These are phyloP conservation scores for Magnolia officinalis DNA, from an alignment of 164 flowering plant genomes.

Conservation along the genomic window DNA sequence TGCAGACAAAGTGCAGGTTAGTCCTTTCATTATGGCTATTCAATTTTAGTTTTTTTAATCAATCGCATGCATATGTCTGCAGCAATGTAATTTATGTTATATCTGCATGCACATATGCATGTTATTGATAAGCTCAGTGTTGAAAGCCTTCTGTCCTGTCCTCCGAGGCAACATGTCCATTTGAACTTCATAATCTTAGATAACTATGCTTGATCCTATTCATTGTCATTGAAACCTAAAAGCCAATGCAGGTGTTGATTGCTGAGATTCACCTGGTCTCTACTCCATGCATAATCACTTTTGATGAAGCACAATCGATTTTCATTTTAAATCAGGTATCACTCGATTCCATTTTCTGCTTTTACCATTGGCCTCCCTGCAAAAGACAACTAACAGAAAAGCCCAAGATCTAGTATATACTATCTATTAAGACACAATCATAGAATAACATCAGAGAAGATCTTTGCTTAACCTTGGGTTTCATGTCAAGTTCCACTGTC, in stretches of 20 bases:
- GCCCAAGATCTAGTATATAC: too few relatives aligned
- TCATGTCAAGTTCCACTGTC: too few relatives aligned
- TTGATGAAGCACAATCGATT: slow-evolving; percentile 11
- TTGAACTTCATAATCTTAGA: background rate
- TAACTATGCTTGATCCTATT: background rate
- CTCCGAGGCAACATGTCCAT: background rate
- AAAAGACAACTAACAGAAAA: too few relatives aligned
- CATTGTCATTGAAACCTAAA: background rate
- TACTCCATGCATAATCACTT: slow-evolving; percentile 5
- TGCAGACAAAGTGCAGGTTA: slow-evolving; percentile 21
- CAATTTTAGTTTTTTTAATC: background rate
- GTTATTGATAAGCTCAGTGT: background rate
- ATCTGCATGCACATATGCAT: too few relatives aligned
- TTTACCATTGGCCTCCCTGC: background rate
- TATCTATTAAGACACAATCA: too few relatives aligned
- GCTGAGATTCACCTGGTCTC: slow-evolving; percentile 5
- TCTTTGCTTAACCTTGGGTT: too few relatives aligned
- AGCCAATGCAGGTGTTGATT: slow-evolving; percentile 6
- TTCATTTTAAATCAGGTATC: slow-evolving; percentile 19
- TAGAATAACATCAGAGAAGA: too few relatives aligned
- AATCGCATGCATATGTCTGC: too few relatives aligned
- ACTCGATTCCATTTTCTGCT: background rate
- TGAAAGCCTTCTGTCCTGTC: background rate
- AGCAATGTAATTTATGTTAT: too few relatives aligned
- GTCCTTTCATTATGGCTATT: background rate